phyloP scores from a whole-genome alignment of 2,329 filamentous ascomycete genomes.

The Cercospora beticola region DNA sequence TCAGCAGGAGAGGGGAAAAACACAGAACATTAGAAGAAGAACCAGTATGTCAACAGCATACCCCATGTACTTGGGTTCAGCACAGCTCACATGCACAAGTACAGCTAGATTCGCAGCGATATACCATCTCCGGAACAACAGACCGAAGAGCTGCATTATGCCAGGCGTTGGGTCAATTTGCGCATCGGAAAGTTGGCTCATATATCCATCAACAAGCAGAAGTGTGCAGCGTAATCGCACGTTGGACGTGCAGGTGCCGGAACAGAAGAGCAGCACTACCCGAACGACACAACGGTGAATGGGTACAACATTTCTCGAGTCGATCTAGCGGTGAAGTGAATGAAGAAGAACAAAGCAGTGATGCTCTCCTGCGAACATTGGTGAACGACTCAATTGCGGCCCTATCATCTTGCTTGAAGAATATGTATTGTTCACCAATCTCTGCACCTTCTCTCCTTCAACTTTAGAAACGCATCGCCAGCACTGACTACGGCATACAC shows the following conservation, averaged over 20 bases:
- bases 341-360: background rate
- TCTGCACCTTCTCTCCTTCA: background rate
- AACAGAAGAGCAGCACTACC: background rate
- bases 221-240: background rate
- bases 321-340: background rate
- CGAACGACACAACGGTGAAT: background rate
- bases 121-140: background rate
- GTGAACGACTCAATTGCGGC: background rate
- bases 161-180: background rate
- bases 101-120: background rate
- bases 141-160: background rate
- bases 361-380: background rate
- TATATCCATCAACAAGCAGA: background rate
- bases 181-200: background rate
- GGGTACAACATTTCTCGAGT: background rate
- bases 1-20: background rate
- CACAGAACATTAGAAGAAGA: background rate
- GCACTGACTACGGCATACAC: background rate
- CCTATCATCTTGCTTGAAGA: background rate
- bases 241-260: background rate
- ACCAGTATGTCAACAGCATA: background rate
- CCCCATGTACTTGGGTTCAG: background rate
- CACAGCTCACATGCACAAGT: background rate
- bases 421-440: background rate
- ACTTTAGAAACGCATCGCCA: background rate